phyloP scores from a whole-genome alignment of 2,329 filamentous ascomycete species.

The Arthrocladium fulminans region DNA sequence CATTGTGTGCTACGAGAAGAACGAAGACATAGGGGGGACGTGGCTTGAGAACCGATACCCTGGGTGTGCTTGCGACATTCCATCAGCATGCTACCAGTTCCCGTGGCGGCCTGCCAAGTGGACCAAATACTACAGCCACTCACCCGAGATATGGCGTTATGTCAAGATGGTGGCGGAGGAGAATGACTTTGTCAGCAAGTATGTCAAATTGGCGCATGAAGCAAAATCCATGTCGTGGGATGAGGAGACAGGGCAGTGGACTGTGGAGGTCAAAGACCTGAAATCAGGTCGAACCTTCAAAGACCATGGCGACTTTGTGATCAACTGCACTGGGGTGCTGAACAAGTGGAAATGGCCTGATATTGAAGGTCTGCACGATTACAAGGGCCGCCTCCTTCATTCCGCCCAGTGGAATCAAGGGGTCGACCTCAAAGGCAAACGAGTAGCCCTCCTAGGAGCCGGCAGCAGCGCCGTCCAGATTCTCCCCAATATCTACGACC shows the following conservation, averaged over 20 bases:
- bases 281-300: slow-evolving; percentile 21
- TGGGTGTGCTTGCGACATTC: slow-evolving; percentile 29
- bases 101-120: slow-evolving; percentile 27
- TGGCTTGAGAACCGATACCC: slow-evolving; percentile 30
- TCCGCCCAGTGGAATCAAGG: slow-evolving; percentile 24
- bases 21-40: slow-evolving; percentile 28
- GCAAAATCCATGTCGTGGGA: slow-evolving; percentile 33
- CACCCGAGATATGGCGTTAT: slow-evolving; percentile 25
- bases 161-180: slow-evolving; percentile 22
- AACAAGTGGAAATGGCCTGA: slow-evolving; percentile 26
- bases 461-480: slow-evolving; percentile 33
- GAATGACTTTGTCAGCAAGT: slow-evolving; percentile 23
- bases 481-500: slow-evolving; percentile 28
- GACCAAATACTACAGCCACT: slow-evolving; percentile 21
- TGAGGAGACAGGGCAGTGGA: slow-evolving; percentile 25
- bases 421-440: slow-evolving; percentile 23
- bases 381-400: slow-evolving; percentile 23
- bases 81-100: slow-evolving; percentile 27
- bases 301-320: slow-evolving; percentile 29
- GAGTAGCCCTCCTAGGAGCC: slow-evolving; percentile 22
- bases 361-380: slow-evolving; percentile 23
- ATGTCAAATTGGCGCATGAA: slow-evolving; percentile 23
- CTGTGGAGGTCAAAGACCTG: slow-evolving; percentile 31
- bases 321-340: slow-evolving; percentile 26
- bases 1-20: slow-evolving; percentile 25